A percentile compares a stretch with the other conserved stretches of the same genome.
These are phyloP conservation scores for Boletellus deceptivus DNA, from an alignment of 1,284 basidiomycete genomes.

Conservation along the genomic window DNA sequence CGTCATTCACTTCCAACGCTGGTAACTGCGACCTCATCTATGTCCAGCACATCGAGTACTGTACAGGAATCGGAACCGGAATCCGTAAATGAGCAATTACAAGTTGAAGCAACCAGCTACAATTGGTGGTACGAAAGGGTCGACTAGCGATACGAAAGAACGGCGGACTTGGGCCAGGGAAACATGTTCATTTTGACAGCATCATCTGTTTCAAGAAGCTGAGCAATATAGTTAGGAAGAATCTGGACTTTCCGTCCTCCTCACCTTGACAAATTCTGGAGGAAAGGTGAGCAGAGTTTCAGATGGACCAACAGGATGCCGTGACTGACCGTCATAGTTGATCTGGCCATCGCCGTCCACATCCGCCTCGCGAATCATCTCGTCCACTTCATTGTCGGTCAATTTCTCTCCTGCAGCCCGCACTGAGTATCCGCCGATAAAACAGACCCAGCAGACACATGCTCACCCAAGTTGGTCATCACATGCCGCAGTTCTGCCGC, in stretches of 20 bases:
- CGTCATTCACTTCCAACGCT: constrained; percentile 13
- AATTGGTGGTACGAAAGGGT: background rate
- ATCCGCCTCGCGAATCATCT: constrained; percentile 99
- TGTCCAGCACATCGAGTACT: too few relatives aligned
- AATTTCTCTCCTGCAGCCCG: constrained; percentile 77
- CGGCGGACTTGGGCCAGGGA: constrained; percentile 15
- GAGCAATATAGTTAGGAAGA: constrained; percentile 7
- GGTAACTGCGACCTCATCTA: too few relatives aligned
- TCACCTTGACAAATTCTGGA: constrained; percentile 70
- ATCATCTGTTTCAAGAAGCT: constrained; percentile 46
- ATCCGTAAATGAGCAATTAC: constrained; percentile 8
- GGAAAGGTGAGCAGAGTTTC: background rate
- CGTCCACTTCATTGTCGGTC: constrained; percentile 89
- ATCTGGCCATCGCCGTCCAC: constrained; percentile 92
- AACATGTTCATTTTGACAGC: constrained; percentile 47
- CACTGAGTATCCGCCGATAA: constrained; percentile 11
- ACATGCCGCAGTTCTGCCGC: constrained; percentile 85
- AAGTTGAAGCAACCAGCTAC: constrained; percentile 5
- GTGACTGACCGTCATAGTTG: constrained; percentile 72
- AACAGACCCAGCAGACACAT: background rate
- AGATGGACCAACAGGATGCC: background rate
- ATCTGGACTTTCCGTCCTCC: background rate
- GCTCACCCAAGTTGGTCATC: constrained; percentile 87
- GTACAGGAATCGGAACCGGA: constrained; percentile 2
- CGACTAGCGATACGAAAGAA: background rate